Conservation (phyloP, 2,329 filamentous ascomycete genomes). For the Penicillium sp. region DNA sequence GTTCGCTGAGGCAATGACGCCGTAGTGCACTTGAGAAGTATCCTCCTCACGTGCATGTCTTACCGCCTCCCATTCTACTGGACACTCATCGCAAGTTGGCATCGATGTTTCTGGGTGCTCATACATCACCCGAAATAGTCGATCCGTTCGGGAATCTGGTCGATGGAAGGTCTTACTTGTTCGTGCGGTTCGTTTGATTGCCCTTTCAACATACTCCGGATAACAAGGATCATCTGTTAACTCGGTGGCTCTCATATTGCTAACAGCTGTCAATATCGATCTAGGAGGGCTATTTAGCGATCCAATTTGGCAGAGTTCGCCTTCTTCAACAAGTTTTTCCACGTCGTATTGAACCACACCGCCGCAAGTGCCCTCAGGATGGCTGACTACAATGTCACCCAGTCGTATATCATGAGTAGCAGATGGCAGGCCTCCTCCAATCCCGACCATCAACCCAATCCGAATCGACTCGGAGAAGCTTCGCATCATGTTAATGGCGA, state of each 20-base stretch:
- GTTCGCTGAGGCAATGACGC: slow-evolving; percentile 25
- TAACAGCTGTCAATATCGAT: background rate
- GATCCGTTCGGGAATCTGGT: background rate
- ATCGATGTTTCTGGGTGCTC: background rate
- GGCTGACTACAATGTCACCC: slow-evolving; percentile 11
- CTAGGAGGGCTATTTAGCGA: slow-evolving; percentile 15
- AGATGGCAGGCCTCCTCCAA: background rate
- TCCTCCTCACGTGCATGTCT: background rate
- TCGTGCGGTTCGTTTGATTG: background rate
- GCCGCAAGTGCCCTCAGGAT: slow-evolving; percentile 3
- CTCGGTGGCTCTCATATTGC: background rate
- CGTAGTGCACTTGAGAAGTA: slow-evolving; percentile 20
- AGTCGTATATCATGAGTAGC: slow-evolving; percentile 3
- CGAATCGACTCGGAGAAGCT: background rate
- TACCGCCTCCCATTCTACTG: background rate
- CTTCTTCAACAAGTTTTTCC: background rate
- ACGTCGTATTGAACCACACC: slow-evolving; percentile 16
- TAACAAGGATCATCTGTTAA: background rate
- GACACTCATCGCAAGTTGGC: background rate
- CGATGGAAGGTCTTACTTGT: background rate
- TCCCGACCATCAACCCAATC: slow-evolving; percentile 7
- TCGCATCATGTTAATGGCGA: slow-evolving; percentile 6
- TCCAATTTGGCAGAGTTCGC: slow-evolving; percentile 10
- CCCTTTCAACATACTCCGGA: background rate
- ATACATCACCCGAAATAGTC: background rate